Evolutionary conservation across 2,329 filamentous ascomycete genomes (phyloP).

Genomic region (Zymoseptoria brevis): DNA sequence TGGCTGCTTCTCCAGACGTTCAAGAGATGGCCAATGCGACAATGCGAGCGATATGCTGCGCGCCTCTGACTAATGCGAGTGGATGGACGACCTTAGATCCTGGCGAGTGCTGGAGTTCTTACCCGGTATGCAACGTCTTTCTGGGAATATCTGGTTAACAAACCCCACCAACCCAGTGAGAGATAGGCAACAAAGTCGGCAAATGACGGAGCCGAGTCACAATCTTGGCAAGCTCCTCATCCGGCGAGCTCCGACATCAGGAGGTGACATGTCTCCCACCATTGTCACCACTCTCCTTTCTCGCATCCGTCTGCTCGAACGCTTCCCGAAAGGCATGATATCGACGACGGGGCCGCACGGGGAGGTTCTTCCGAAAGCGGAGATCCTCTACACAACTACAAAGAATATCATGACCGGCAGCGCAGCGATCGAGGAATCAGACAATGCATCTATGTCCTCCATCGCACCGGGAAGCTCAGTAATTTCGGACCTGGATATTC

Average conservation of each 20-base stretch:
- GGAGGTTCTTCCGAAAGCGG: not conserved
- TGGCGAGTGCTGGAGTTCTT: too few relatives aligned
- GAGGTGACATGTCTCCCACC: not conserved
- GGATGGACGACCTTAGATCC: too few relatives aligned
- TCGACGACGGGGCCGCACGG: not conserved
- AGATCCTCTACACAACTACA: not conserved
- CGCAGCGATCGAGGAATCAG: not conserved
- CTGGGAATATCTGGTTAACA: too few relatives aligned
- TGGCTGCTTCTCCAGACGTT: not conserved
- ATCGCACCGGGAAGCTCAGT: too few relatives aligned
- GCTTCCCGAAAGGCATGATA: not conserved
- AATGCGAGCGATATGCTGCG: too few relatives aligned
- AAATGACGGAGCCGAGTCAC: not conserved
- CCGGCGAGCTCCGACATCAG: not conserved
- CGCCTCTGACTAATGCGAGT: too few relatives aligned
- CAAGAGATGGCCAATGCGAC: not conserved
- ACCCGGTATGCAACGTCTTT: too few relatives aligned
- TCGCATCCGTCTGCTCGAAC: too few relatives aligned
- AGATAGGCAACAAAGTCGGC: not conserved
- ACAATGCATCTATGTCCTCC: not conserved
- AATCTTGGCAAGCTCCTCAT: not conserved
- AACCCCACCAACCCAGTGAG: too few relatives aligned
- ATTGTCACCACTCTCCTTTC: too few relatives aligned
- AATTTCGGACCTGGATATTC: too few relatives aligned
- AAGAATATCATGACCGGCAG: not conserved